Percentiles rank a stretch among this genome's conserved stretches.
Conservation (phyloP, 805 yeast species). For the Wickerhamomyces ciferrii region DNA sequence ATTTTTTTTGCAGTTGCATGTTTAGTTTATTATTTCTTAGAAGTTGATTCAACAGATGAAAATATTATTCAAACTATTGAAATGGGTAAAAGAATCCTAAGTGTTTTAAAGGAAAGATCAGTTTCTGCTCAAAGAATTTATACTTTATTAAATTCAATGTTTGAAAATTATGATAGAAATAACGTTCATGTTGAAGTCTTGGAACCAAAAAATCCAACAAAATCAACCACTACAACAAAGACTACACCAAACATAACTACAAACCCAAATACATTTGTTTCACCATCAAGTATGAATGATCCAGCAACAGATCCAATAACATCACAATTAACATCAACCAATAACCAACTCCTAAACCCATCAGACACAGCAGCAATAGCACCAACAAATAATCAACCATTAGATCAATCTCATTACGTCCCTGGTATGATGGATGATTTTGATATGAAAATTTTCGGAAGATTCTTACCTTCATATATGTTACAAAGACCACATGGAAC, state of each 20-base stretch:
- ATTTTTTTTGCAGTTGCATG: conserved; percentile 92
- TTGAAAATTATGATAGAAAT: conserved; percentile 70
- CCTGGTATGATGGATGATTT: conserved; percentile 79
- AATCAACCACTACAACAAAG: not conserved
- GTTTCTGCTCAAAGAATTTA: conserved; percentile 79
- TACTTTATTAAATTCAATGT: conserved; percentile 68
- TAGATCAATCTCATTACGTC: conserved; percentile 30
- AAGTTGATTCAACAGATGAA: conserved; percentile 41
- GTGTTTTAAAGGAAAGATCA: conserved; percentile 63
- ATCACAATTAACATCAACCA: not conserved
- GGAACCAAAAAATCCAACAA: conserved; percentile 1
- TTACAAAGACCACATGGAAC: conserved; percentile 22
- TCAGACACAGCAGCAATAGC: not conserved
- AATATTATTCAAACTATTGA: conserved; percentile 67
- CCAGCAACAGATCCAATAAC: conserved; percentile 9
- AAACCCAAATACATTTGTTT: not conserved
- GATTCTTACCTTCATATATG: conserved; percentile 80
- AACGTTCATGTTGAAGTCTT: conserved; percentile 43
- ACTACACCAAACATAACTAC: not conserved
- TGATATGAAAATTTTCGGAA: conserved; percentile 79
- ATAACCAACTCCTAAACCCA: not conserved
- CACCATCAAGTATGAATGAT: conserved; percentile 1
- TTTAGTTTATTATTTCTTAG: conserved; percentile 60
- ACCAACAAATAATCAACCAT: not conserved
- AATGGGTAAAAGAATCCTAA: conserved; percentile 68